Percentiles rank a stretch among this genome's conserved stretches.
Evolutionary conservation across 2,329 filamentous ascomycete species (phyloP).

Genomic region (Sclerotinia nivalis): DNA sequence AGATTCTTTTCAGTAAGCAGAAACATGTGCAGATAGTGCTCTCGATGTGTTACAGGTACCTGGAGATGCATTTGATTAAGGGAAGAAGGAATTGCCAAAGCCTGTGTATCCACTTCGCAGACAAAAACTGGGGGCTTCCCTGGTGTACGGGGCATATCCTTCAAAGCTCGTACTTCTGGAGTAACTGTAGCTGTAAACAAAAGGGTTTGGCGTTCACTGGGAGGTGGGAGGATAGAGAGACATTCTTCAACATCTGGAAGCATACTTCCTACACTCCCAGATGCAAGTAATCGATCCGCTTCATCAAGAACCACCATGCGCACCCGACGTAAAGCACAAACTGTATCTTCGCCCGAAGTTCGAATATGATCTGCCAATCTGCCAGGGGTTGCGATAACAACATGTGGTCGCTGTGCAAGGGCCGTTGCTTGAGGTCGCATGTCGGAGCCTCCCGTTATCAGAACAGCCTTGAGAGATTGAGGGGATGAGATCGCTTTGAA

Average conservation of each 20-base stretch:
- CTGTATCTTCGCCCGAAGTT: slow-evolving; percentile 87
- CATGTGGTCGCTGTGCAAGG: slow-evolving; percentile 77
- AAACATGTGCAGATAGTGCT: slow-evolving; percentile 91
- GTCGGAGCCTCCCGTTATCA: slow-evolving; percentile 91
- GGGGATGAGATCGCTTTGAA: slow-evolving; percentile 89
- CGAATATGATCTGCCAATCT: slow-evolving; percentile 91
- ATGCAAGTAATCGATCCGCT: slow-evolving; percentile 82
- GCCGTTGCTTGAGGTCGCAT: slow-evolving; percentile 89
- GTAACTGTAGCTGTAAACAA: slow-evolving; percentile 97
- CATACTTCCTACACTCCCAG: slow-evolving; percentile 48
- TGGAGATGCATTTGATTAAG: slow-evolving; percentile 84
- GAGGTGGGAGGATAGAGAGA: slow-evolving; percentile 75
- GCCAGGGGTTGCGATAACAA: slow-evolving; percentile 93
- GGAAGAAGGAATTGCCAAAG: slow-evolving; percentile 75
- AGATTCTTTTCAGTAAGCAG: slow-evolving; percentile 76
- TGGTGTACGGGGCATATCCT: slow-evolving; percentile 69
- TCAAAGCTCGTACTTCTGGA: slow-evolving; percentile 83
- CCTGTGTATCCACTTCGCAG: slow-evolving; percentile 79
- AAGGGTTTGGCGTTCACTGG: slow-evolving; percentile 81
- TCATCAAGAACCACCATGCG: slow-evolving; percentile 92
- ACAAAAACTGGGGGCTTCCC: slow-evolving; percentile 79
- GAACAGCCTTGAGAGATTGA: slow-evolving; percentile 80
- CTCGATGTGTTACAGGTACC: slow-evolving; percentile 86
- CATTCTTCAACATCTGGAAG: slow-evolving; percentile 26
- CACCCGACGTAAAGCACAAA: slow-evolving; percentile 75